These are phyloP conservation scores for Phyllosticta capitalensis DNA, from an alignment of 2,329 filamentous ascomycete genomes.

Conservation along the genomic window DNA sequence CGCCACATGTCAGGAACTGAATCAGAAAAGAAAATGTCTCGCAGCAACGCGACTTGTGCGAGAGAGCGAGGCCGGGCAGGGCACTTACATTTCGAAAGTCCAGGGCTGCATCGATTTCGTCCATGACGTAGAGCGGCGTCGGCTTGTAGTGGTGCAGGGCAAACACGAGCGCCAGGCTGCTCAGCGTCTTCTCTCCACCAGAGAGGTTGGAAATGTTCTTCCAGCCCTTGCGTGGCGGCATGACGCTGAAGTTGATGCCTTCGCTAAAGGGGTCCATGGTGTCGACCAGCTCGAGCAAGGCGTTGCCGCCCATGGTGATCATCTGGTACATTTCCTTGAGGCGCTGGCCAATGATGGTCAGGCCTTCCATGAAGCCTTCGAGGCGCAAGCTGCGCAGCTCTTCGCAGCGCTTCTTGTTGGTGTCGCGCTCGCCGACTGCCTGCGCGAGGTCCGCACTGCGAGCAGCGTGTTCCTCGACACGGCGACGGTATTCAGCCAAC, in stretches of 20 bases:
- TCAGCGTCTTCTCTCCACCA: slow-evolving; percentile 95
- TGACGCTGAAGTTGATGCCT: slow-evolving; percentile 93
- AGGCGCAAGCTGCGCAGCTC: slow-evolving; percentile 82
- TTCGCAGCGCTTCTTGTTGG: slow-evolving; percentile 84
- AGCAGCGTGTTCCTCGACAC: slow-evolving; percentile 71
- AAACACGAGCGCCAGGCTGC: slow-evolving; percentile 90
- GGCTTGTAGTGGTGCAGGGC: slow-evolving; percentile 97
- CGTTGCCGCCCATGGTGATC: slow-evolving; percentile 99
- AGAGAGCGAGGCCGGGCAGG: neutral
- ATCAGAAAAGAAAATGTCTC: neutral
- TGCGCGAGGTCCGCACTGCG: slow-evolving; percentile 75
- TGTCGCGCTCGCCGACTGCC: slow-evolving; percentile 69
- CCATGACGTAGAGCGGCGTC: slow-evolving; percentile 97
- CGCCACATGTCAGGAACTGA: slow-evolving; percentile 4
- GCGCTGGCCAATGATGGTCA: slow-evolving; percentile 83
- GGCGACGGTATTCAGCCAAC: slow-evolving; percentile 75
- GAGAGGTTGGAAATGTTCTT: slow-evolving; percentile 97
- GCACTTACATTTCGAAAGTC: slow-evolving; percentile 90
- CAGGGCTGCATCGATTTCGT: slow-evolving; percentile 95
- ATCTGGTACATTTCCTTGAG: slow-evolving; percentile 99
- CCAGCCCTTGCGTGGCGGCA: slow-evolving; percentile 99
- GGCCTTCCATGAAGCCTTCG: slow-evolving; percentile 97
- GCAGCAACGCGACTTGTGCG: neutral
- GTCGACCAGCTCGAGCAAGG: slow-evolving; percentile 93
- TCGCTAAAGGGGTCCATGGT: slow-evolving; percentile 93